Conservation (phyloP, 2,329 filamentous ascomycete species). For the Beauveria caledonica region DNA sequence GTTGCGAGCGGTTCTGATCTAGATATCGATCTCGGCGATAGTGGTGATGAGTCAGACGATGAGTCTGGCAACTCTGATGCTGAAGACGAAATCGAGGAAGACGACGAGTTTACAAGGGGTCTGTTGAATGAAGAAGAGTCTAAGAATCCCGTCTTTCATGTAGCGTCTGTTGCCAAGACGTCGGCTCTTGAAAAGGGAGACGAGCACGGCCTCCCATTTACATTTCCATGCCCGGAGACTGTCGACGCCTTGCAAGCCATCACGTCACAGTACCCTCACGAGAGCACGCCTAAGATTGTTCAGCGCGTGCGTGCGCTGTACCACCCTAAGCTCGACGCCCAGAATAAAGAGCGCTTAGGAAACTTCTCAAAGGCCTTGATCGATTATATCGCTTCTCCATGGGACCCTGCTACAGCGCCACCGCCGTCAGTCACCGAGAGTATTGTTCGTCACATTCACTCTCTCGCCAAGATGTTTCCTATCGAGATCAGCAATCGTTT, state of each 20-base stretch:
- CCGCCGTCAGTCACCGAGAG: constrained; percentile 67
- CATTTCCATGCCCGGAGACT: constrained; percentile 74
- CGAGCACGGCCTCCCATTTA: constrained; percentile 62
- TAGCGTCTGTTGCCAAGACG: constrained; percentile 34
- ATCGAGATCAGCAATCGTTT: constrained; percentile 71
- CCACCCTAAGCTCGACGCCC: constrained; percentile 74
- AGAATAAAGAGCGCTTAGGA: constrained; percentile 76
- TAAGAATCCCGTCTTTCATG: constrained; percentile 43
- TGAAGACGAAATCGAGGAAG: constrained; percentile 30
- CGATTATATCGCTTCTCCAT: constrained; percentile 48
- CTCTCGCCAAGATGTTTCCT: constrained; percentile 78
- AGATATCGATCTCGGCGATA: constrained; percentile 50
- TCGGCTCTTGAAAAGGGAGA: constrained; percentile 31
- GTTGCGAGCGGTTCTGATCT: constrained; percentile 71
- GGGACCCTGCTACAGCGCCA: constrained; percentile 34
- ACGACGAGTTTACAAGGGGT: constrained; percentile 65
- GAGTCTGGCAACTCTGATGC: constrained; percentile 34
- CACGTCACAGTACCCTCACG: constrained; percentile 50
- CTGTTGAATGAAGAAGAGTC: constrained; percentile 53
- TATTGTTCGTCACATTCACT: constrained; percentile 84
- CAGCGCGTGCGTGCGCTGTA: constrained; percentile 89
- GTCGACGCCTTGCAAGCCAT: constrained; percentile 67
- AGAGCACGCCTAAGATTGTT: constrained; percentile 68
- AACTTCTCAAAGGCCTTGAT: constrained; percentile 60
- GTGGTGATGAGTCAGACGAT: constrained; percentile 44